Conservation (phyloP, 371 early-diverging fungal species). For the Umbelopsis sp. region DNA sequence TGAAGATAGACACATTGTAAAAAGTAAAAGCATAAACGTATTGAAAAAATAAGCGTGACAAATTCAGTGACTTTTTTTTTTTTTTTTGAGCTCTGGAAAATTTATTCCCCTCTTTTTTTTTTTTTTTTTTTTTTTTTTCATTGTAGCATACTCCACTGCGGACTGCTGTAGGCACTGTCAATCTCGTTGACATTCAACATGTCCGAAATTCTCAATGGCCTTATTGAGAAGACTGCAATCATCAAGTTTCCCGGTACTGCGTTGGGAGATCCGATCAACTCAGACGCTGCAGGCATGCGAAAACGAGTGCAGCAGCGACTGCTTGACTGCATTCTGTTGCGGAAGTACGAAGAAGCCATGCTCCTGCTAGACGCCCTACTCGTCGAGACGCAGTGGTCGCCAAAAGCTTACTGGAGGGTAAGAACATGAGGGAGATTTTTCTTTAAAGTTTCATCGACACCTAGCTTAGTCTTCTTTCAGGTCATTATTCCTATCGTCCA, state of each 20-base stretch:
- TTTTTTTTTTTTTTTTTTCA: background rate
- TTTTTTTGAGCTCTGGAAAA: background rate
- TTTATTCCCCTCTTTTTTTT: background rate
- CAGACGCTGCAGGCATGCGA: background rate
- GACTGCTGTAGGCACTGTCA: background rate
- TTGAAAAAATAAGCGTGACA: too few species aligned
- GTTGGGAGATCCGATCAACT: background rate
- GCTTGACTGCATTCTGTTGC: constrained; percentile 8
- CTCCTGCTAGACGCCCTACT: constrained; percentile 4
- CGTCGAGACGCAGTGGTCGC: background rate
- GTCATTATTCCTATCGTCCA: background rate
- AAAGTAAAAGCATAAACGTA: background rate
- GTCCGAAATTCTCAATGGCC: constrained; percentile 4
- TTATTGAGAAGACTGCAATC: background rate
- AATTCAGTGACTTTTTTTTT: background rate
- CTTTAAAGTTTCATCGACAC: too few species aligned
- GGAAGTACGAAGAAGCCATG: constrained; percentile 10
- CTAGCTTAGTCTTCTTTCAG: background rate
- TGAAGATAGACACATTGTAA: background rate
- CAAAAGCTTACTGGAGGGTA: constrained; percentile 4
- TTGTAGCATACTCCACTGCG: background rate
- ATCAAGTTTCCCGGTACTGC: background rate
- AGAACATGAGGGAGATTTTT: background rate
- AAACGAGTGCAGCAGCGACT: background rate
- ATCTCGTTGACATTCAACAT: background rate